phyloP scores from a whole-genome alignment of 306 rosid genomes.

The Crotalaria pallida region DNA sequence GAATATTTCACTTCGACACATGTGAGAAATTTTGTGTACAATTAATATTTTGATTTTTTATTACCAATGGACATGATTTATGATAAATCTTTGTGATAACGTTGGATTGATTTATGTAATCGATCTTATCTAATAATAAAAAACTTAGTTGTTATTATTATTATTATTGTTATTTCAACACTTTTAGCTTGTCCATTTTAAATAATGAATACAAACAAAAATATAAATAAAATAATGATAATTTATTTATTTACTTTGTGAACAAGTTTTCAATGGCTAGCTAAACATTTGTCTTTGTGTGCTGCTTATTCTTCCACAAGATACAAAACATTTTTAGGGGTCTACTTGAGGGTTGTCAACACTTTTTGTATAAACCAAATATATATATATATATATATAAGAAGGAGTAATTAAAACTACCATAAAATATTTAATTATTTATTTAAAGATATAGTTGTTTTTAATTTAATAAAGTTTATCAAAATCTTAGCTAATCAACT shows the following conservation, averaged over 20 bases:
- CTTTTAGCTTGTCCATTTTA: slow-evolving; percentile 13
- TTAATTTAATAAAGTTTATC: not conserved
- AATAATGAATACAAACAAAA: not conserved
- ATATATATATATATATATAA: too few species aligned
- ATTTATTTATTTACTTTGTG: not conserved
- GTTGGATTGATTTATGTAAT: too few species aligned
- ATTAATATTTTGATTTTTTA: not conserved
- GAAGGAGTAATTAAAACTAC: too few species aligned
- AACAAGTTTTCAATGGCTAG: not conserved
- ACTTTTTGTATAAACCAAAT: slow-evolving; percentile 22
- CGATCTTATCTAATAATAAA: too few species aligned
- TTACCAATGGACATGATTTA: too few species aligned
- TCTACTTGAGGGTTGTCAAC: slow-evolving; percentile 33
- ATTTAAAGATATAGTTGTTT: too few species aligned
- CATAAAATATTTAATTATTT: too few species aligned
- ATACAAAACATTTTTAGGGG: slow-evolving; percentile 27
- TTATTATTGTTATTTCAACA: slow-evolving; percentile 35
- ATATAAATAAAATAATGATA: not conserved
- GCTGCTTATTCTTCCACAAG: slow-evolving; percentile 31
- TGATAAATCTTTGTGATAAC: too few species aligned
- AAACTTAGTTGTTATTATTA: too few species aligned
- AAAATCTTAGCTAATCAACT: too few species aligned
- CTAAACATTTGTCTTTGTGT: slow-evolving; percentile 27
- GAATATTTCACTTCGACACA: not conserved
- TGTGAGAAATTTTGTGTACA: not conserved